A percentile compares a stretch with the other conserved stretches of the same genome.
phyloP scores from a whole-genome alignment of 768 basidiomycete genomes.

The Pleurotus cornucopiae region DNA sequence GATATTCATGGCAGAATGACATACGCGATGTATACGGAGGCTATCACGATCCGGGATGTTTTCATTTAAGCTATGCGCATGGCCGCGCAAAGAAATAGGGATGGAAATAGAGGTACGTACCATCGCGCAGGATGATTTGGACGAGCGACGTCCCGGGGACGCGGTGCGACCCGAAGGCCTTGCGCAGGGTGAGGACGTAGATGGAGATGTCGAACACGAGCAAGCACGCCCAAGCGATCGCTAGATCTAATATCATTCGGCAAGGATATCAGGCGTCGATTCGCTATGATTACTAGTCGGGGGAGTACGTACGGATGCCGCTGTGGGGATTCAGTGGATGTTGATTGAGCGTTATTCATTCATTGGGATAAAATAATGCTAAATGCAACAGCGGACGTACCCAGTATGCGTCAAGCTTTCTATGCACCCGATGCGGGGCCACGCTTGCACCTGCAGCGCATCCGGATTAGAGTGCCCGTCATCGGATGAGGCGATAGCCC shows the following conservation, averaged over 20 bases:
- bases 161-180: neutral
- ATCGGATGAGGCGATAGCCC: slow-evolving; percentile 15
- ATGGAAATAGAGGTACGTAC: neutral
- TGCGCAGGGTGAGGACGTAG: slow-evolving; percentile 1
- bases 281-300: too few relatives aligned
- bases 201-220: neutral
- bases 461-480: slow-evolving; percentile 2
- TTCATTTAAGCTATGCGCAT: neutral
- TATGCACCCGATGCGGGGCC: slow-evolving; percentile 4
- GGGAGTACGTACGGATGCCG: neutral
- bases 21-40: slow-evolving; percentile 3
- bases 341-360: neutral
- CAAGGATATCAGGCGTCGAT: neutral
- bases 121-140: neutral
- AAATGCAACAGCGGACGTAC: neutral
- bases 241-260: neutral
- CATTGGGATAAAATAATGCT: neutral
- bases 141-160: neutral
- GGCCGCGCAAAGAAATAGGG: too few relatives aligned
- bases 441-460: slow-evolving; percentile 1
- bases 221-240: slow-evolving; percentile 2
- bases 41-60: neutral
- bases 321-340: neutral
- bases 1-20: neutral
- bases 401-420: slow-evolving; percentile 3